Evolutionary conservation across 2,329 filamentous ascomycete genomes (phyloP), one percentile per base, ranked within the genome.

Genomic region (Hypoxylon rubiginosum): DNA sequence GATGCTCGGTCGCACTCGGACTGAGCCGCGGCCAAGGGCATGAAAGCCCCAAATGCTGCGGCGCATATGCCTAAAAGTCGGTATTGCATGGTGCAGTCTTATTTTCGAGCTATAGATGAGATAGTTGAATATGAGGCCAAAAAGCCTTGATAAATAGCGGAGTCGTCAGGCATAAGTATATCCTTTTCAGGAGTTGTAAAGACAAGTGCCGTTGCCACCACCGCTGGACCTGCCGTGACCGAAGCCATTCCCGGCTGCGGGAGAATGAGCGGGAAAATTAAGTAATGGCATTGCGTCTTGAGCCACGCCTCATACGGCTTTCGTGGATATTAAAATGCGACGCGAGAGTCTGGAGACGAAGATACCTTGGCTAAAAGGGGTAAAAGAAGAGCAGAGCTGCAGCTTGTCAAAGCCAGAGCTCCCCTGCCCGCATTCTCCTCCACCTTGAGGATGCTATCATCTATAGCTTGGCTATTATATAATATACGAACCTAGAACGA

Each of bases 1-100:
- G 69, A 70, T 7, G 75, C 73, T 4, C 74, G 60, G 43, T 72
- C 71, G 59, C 75, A 77, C n/a, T 72, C 68, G 46, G 70, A 74
- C 10, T 67, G 66, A 10, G 71, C 73, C 2, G 64, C 21, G 0
- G 45, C 68, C 9, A 9, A 30, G 15, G 66, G 58, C n/a, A 69
- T 24, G 11, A 71, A 39, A 19, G 59, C 67, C 41, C 55, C 55
- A 13, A 66, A 17, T 6, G 46, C 62, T 26, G 57, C 64, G 48
- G 58, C 57, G 36, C 43, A 34, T 21, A 52, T n/a, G 53, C 66
- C 46, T 19, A 67, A 17, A 26, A 67, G 26, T 34, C 36, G 48
- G 32, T 46, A 61, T 46, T 67, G 63, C 67, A 69, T 69, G 45
- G 19, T 56, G 3, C 49, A 34, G 4, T 34, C 41, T 30, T 6